phyloP scores from a whole-genome alignment of 495 filamentous ascomycete genomes.

The Stereocaulon alpinum region DNA sequence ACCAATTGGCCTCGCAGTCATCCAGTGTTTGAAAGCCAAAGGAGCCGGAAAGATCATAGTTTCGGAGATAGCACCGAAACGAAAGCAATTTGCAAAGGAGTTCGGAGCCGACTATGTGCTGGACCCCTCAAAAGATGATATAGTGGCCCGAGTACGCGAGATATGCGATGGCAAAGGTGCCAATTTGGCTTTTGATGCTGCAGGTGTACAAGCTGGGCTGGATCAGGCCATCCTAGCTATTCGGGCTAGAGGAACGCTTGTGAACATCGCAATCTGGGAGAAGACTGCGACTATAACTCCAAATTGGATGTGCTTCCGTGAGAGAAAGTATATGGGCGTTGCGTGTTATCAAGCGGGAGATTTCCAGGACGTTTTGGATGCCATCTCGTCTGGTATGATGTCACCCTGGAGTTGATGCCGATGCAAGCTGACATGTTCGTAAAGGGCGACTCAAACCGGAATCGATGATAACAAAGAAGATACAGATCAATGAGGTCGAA shows the following conservation, averaged over 20 bases:
- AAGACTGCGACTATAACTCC: constrained; percentile 36
- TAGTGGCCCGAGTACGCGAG: constrained; percentile 35
- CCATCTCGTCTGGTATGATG: constrained; percentile 37
- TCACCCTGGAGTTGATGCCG: neutral
- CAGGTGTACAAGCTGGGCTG: constrained; percentile 45
- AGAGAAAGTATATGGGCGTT: constrained; percentile 40
- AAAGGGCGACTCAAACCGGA: constrained; percentile 42
- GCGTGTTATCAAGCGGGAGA: constrained; percentile 45
- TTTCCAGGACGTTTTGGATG: constrained; percentile 45
- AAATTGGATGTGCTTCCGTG: constrained; percentile 38
- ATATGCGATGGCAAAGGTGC: constrained; percentile 40
- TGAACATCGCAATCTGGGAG: constrained; percentile 57
- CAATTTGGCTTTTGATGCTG: constrained; percentile 48
- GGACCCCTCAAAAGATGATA: constrained; percentile 44
- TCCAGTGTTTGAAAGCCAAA: constrained; percentile 44
- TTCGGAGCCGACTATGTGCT: constrained; percentile 47
- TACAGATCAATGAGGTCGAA: constrained; percentile 43
- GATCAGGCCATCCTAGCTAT: constrained; percentile 39
- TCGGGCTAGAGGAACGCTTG: constrained; percentile 43
- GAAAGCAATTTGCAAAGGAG: constrained; percentile 38
- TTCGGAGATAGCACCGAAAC: constrained; percentile 39
- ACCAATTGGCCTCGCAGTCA: constrained; percentile 51
- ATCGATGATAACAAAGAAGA: constrained; percentile 48
- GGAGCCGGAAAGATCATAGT: constrained; percentile 45
- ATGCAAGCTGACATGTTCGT: neutral